Evolutionary conservation across 805 yeast genomes (phyloP).

Genomic region (Vanderwaltozyma verrucispora): DNA sequence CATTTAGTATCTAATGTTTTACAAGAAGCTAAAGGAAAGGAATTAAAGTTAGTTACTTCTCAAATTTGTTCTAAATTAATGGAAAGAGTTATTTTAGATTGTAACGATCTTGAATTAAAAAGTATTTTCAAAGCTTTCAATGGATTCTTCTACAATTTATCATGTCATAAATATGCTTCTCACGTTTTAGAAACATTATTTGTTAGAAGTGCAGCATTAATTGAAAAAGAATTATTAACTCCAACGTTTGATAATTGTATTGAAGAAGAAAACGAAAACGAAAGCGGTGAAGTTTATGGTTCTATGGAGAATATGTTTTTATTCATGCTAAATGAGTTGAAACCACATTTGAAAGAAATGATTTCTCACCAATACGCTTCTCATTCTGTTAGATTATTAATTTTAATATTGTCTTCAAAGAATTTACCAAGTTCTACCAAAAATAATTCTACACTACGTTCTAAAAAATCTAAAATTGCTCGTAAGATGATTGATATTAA

Average conservation of each 20-base stretch:
- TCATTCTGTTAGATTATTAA: slow-evolving; percentile 66
- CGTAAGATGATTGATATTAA: slow-evolving; percentile 86
- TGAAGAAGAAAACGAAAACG: slow-evolving; percentile 25
- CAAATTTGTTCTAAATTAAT: slow-evolving; percentile 90
- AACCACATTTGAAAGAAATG: slow-evolving; percentile 49
- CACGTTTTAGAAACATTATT: slow-evolving; percentile 86
- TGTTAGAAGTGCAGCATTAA: slow-evolving; percentile 59
- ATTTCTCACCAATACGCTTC: slow-evolving; percentile 75
- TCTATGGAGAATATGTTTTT: slow-evolving; percentile 60
- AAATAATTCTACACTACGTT: slow-evolving; percentile 63
- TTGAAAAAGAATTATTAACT: slow-evolving; percentile 60
- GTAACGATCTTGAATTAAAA: slow-evolving; percentile 56
- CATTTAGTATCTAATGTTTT: slow-evolving; percentile 70
- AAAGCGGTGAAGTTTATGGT: slow-evolving; percentile 32
- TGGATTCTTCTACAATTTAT: slow-evolving; percentile 65
- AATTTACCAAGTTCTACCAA: slow-evolving; percentile 63
- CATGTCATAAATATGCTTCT: slow-evolving; percentile 84
- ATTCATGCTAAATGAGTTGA: slow-evolving; percentile 55
- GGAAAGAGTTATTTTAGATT: slow-evolving; percentile 70
- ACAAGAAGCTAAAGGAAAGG: slow-evolving; percentile 82
- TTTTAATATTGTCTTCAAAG: slow-evolving; percentile 67
- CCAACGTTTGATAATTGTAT: slow-evolving; percentile 30
- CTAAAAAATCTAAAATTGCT: slow-evolving; percentile 78
- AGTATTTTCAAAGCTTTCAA: slow-evolving; percentile 53
- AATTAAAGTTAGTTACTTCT: slow-evolving; percentile 82